Evolutionary conservation across 164 flowering plant species (phyloP), one percentile per base, ranked within the genome.

Genomic region (Chimonanthus salicifolius): DNA sequence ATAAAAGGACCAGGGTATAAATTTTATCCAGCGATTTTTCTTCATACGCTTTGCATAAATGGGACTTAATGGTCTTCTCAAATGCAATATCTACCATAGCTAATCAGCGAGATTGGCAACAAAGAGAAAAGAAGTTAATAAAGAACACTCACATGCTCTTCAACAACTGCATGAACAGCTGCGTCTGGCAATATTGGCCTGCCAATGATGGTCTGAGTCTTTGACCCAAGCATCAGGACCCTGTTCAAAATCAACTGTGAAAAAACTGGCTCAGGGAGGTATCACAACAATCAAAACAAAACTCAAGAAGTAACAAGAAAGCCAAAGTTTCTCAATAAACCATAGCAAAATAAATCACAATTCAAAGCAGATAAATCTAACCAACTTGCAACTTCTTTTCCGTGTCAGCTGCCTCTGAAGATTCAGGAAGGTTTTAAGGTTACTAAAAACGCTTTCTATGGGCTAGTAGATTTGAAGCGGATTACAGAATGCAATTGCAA

Each of bases 101-200:
- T 44, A 68, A 68, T 48, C 48, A 33, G 47, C 6, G 45, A 64
- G n/a, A 66, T 4, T 74, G 21, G 9, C 50, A 48, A 64, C 33
- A 13, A 15, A n/a, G n/a, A 5, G 45, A 67, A 20, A 20, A 63
- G 3, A 48, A 68, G 71, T 9, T 73, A 6, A 47, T 16, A 20
- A 74, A 74, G 54, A 49, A 46, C 62, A 72, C 97, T 86, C 83
- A 96, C 99, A 85, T 96, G 99, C 84, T 96, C 99, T 80, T 96
- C 99, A 47, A 92, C 99, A 71, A 94, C 89, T 70, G 97, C 99
- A 84, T 90, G 87, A 72, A 96, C 98, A 72, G 87, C 84, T 49
- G 94, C 88, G 70, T 92, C 93, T 43, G 92, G 92, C 78, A 96
- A 80, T 51, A 74, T 83, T 9, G 99, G 99, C 81, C 99, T 82